phyloP scores from a whole-genome alignment of 2,329 filamentous ascomycete species.

The Colletotrichum simmondsii region DNA sequence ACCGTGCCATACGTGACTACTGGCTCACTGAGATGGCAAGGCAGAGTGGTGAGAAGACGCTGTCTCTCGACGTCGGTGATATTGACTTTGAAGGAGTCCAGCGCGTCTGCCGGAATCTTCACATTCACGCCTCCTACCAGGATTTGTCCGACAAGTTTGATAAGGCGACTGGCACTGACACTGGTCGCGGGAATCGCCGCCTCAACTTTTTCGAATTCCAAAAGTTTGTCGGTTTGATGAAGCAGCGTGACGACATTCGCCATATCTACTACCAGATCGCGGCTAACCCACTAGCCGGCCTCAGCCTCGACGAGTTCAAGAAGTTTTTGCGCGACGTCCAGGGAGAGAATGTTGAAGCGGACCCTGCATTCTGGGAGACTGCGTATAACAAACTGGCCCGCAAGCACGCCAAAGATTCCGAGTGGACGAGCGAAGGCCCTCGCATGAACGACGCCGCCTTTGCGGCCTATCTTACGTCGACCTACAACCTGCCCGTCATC shows the following conservation, averaged over 20 bases:
- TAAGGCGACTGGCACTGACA: slow-evolving; percentile 73
- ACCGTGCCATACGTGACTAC: slow-evolving; percentile 83
- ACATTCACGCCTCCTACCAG: slow-evolving; percentile 88
- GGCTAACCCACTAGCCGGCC: slow-evolving; percentile 67
- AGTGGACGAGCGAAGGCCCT: slow-evolving; percentile 44
- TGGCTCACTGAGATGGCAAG: slow-evolving; percentile 88
- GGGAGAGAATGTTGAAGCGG: slow-evolving; percentile 77
- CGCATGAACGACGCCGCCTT: slow-evolving; percentile 84
- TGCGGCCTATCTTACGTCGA: slow-evolving; percentile 79
- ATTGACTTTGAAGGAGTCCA: slow-evolving; percentile 84
- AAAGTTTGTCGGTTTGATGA: slow-evolving; percentile 84
- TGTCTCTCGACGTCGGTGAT: slow-evolving; percentile 69
- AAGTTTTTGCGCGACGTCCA: slow-evolving; percentile 80
- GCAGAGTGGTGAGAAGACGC: slow-evolving; percentile 60
- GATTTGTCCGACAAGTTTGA: slow-evolving; percentile 77
- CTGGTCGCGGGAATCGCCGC: slow-evolving; percentile 55
- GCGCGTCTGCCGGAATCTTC: slow-evolving; percentile 86
- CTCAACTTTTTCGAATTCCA: slow-evolving; percentile 86
- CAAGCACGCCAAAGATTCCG: slow-evolving; percentile 57
- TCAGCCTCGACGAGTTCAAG: slow-evolving; percentile 80
- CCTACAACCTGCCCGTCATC: slow-evolving; percentile 75
- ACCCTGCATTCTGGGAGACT: slow-evolving; percentile 74
- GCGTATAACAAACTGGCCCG: slow-evolving; percentile 78
- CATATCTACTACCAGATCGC: slow-evolving; percentile 75
- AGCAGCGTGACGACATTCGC: slow-evolving; percentile 84